Percentiles rank a stretch among this genome's conserved stretches.
Evolutionary conservation across 2,329 filamentous ascomycete species (phyloP).

Genomic region (Arthrobotrys sinensis): DNA sequence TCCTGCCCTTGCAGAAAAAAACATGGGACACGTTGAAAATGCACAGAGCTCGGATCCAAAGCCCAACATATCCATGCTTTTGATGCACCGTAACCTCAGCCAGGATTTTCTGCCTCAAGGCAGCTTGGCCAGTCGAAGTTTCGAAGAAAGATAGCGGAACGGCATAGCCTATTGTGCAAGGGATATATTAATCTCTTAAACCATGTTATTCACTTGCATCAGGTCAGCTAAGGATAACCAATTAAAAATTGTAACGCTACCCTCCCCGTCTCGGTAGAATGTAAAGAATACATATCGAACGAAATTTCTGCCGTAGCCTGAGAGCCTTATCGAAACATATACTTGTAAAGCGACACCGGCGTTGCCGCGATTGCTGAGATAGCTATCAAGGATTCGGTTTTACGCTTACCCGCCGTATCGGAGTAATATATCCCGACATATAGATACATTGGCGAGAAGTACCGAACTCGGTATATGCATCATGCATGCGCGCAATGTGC

Average conservation of each 20-base stretch:
- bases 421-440: constrained; percentile 41
- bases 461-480: constrained; percentile 33
- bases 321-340: background rate
- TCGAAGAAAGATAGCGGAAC: constrained; percentile 12
- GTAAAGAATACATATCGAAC: background rate
- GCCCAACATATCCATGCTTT: constrained; percentile 12
- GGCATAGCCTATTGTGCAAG: constrained; percentile 11
- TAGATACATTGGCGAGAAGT: constrained; percentile 51
- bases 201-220: constrained; percentile 11
- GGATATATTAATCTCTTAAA: background rate
- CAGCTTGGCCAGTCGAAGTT: background rate
- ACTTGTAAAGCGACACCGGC: background rate
- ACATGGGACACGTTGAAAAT: background rate
- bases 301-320: background rate
- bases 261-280: background rate
- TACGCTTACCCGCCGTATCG: constrained; percentile 13
- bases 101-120: constrained; percentile 19
- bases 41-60: constrained; percentile 13
- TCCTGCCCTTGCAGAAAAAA: constrained; percentile 19
- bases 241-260: background rate
- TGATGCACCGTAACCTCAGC: constrained; percentile 33
- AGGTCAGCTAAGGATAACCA: background rate
- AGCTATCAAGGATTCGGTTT: background rate
- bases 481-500: constrained; percentile 8
- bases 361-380: background rate